Evolutionary conservation across 257 asterid species (phyloP).

Genomic region (Craterostigma plantagineum): DNA sequence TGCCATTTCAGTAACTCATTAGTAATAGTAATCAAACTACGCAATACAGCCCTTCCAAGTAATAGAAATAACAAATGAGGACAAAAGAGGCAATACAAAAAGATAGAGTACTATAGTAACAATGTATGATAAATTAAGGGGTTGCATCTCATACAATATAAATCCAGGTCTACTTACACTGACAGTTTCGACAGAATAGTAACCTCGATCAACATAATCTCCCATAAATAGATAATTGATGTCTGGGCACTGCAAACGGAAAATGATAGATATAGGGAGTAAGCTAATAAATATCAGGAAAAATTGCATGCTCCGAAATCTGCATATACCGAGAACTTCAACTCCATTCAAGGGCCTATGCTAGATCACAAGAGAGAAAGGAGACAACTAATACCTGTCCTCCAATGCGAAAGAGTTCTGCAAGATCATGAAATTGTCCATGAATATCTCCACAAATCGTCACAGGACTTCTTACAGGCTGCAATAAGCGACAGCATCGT

Average conservation of each 20-base stretch:
- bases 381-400: conserved; percentile 48
- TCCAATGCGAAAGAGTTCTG: conserved; percentile 93
- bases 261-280: background rate
- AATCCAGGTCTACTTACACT: conserved; percentile 21
- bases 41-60: too few species aligned
- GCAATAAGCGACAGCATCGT: conserved; percentile 18
- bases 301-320: background rate
- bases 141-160: too few species aligned
- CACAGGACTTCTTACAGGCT: conserved; percentile 96
- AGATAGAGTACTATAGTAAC: background rate
- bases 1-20: too few species aligned
- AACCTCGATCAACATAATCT: conserved; percentile 62
- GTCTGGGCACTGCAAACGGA: conserved; percentile 36
- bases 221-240: conserved; percentile 54
- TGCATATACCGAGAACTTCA: background rate
- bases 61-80: background rate
- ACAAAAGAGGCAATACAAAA: background rate
- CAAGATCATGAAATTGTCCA: conserved; percentile 94
- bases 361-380: too few species aligned
- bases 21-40: too few species aligned
- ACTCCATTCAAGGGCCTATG: too few species aligned
- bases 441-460: conserved; percentile 96
- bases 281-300: background rate
- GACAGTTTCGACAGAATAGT: conserved; percentile 56
- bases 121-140: too few species aligned